A percentile compares a stretch with the other conserved stretches of the same genome.
phyloP scores from a whole-genome alignment of 805 yeast genomes.

The Sungouiella thailandica region DNA sequence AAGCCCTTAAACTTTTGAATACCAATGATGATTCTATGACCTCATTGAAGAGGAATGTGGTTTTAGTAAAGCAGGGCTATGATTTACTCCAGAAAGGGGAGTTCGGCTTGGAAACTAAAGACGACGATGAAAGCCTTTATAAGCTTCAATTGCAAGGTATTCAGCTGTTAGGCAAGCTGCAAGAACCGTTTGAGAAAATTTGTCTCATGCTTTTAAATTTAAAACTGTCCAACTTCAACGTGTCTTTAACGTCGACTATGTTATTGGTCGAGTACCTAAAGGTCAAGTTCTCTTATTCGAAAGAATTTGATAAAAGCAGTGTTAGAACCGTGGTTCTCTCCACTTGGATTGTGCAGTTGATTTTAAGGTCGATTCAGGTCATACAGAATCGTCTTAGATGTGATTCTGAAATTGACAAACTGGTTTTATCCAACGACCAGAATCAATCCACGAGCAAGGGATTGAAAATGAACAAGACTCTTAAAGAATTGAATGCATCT shows the following conservation, averaged over 20 bases:
- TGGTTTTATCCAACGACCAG: neutral
- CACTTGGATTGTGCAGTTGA: constrained; percentile 63
- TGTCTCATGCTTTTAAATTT: constrained; percentile 45
- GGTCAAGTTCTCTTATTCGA: constrained; percentile 23
- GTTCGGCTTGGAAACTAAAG: constrained; percentile 7
- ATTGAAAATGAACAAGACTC: neutral
- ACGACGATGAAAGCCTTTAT: constrained; percentile 2
- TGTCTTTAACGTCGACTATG: constrained; percentile 17
- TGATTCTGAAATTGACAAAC: neutral
- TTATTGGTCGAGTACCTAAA: constrained; percentile 32
- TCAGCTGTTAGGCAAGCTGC: constrained; percentile 50
- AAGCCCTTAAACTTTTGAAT: constrained; percentile 44
- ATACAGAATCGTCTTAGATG: constrained; percentile 14
- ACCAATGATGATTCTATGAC: neutral
- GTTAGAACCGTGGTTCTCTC: constrained; percentile 44
- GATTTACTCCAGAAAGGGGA: constrained; percentile 27
- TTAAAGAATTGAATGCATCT: neutral
- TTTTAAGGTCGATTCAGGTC: constrained; percentile 42
- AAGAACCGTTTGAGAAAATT: constrained; percentile 64
- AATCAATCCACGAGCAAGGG: neutral
- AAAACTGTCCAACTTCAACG: constrained; percentile 3
- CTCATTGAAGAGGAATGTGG: constrained; percentile 30
- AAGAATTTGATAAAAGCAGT: constrained; percentile 21
- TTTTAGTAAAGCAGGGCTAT: constrained; percentile 53
- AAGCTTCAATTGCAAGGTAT: constrained; percentile 24